These are phyloP conservation scores for Cicer chorassanicum DNA, from an alignment of 306 rosid species.

Conservation along the genomic window DNA sequence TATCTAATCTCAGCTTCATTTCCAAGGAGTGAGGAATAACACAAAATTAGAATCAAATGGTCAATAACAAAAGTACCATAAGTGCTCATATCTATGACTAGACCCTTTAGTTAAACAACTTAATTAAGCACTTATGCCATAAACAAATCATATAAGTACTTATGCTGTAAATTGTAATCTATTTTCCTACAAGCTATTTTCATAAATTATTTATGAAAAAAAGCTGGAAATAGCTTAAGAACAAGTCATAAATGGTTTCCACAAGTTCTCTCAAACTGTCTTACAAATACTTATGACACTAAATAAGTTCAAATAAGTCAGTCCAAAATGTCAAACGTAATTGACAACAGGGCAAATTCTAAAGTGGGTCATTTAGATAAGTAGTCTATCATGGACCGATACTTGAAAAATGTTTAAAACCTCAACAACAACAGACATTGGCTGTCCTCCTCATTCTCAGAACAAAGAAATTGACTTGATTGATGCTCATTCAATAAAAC, in stretches of 20 bases:
- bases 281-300: neutral
- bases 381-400: too few species aligned
- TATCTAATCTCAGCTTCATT: constrained; percentile 1
- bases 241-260: neutral
- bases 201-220: neutral
- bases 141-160: neutral
- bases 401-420: too few species aligned
- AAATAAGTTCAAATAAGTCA: neutral
- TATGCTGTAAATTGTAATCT: neutral
- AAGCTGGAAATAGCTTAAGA: neutral
- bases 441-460: too few species aligned
- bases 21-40: constrained; percentile 10
- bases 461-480: too few species aligned
- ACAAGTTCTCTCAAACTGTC: neutral
- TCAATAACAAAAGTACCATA: neutral
- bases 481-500: too few species aligned
- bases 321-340: neutral
- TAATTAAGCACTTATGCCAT: neutral
- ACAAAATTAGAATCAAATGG: neutral
- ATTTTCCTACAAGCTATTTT: neutral
- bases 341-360: too few species aligned
- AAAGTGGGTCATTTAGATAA: too few species aligned
- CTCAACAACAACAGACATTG: too few species aligned
- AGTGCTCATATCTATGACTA: too few species aligned
- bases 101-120: neutral